A percentile compares a stretch with the other conserved stretches of the same genome.
These are phyloP conservation scores for Eucalyptus viminalis DNA, from an alignment of 345 rosid genomes.

Conservation along the genomic window DNA sequence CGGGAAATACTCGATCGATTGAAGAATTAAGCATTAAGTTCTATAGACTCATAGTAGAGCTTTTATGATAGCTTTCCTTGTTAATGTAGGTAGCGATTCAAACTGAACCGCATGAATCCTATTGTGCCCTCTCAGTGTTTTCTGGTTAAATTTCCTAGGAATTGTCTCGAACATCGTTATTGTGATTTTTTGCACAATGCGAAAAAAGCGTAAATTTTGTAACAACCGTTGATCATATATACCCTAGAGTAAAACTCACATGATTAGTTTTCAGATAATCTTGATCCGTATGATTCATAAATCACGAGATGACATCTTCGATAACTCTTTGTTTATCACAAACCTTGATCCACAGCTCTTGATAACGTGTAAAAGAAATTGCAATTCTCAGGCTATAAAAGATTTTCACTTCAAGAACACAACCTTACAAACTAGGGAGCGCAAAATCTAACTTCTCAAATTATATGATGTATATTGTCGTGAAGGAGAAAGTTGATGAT, in stretches of 20 bases:
- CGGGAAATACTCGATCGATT: background rate
- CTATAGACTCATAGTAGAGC: background rate
- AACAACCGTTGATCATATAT: background rate
- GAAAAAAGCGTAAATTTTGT: background rate
- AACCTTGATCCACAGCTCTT: background rate
- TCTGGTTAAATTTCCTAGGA: background rate
- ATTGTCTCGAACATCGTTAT: background rate
- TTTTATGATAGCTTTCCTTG: background rate
- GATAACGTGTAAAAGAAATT: background rate
- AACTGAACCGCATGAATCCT: background rate
- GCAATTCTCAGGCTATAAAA: background rate
- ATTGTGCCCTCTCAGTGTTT: background rate
- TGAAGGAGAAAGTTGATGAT: too few relatives aligned
- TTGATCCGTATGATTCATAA: background rate
- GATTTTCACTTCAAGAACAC: background rate
- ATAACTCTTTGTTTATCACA: background rate
- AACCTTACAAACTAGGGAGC: background rate
- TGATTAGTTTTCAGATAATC: background rate
- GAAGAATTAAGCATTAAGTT: background rate
- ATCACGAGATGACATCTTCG: background rate
- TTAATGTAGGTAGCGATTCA: background rate
- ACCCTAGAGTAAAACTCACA: background rate
- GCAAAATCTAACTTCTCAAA: too few relatives aligned
- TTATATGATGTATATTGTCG: fast-evolving
- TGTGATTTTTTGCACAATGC: background rate